phyloP scores from a whole-genome alignment of 2,329 filamentous ascomycete species.

The Zalaria obscura region DNA sequence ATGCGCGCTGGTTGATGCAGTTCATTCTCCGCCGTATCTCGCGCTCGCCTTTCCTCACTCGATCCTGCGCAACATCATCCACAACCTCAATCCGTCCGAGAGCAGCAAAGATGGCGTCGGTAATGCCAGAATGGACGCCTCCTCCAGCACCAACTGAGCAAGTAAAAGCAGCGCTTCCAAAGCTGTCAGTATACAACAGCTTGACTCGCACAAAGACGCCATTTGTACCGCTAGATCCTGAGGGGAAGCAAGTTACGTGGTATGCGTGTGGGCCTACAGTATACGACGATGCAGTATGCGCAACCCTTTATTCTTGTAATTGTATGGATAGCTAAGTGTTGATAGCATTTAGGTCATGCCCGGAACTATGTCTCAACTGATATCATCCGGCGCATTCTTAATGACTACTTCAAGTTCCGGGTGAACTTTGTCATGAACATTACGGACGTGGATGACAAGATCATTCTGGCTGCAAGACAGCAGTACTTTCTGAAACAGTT shows the following conservation, averaged over 20 bases:
- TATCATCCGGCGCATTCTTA: slow-evolving; percentile 69
- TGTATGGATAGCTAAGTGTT: background rate
- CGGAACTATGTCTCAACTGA: slow-evolving; percentile 86
- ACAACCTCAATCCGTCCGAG: slow-evolving; percentile 5
- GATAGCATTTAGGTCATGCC: slow-evolving; percentile 59
- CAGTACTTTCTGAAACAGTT: slow-evolving; percentile 64
- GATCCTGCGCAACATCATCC: slow-evolving; percentile 3
- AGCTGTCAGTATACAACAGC: slow-evolving; percentile 67
- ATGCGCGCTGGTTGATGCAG: background rate
- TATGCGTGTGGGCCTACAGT: slow-evolving; percentile 77
- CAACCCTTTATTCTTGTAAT: background rate
- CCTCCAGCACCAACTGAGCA: slow-evolving; percentile 18
- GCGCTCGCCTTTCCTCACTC: background rate
- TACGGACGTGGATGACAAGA: slow-evolving; percentile 59
- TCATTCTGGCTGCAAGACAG: slow-evolving; percentile 54
- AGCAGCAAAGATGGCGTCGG: slow-evolving; percentile 7
- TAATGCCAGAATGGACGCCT: slow-evolving; percentile 16
- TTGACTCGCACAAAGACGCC: slow-evolving; percentile 60
- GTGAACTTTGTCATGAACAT: slow-evolving; percentile 89
- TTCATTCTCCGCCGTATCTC: background rate
- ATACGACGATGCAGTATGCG: slow-evolving; percentile 52
- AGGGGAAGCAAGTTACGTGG: slow-evolving; percentile 60
- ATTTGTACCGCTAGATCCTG: slow-evolving; percentile 58
- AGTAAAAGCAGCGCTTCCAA: slow-evolving; percentile 24
- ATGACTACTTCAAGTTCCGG: slow-evolving; percentile 70